Percentiles rank a stretch among this genome's conserved stretches.
Evolutionary conservation across 2,329 filamentous ascomycete species (phyloP).

Genomic region (Ophiostoma sp.): DNA sequence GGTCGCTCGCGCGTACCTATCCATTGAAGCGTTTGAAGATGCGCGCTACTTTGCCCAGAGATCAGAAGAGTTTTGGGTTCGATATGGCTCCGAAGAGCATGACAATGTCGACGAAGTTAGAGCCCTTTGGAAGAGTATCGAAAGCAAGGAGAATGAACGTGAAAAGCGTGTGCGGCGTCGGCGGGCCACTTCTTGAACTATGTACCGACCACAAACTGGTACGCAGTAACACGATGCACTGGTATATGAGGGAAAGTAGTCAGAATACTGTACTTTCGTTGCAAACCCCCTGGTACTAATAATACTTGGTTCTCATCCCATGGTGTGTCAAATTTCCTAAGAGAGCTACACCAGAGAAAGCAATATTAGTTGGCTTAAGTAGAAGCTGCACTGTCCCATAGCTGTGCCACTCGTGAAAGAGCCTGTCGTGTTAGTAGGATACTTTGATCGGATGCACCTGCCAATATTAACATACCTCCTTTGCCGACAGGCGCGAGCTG

Average conservation of each 20-base stretch:
- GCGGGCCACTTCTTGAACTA: not conserved
- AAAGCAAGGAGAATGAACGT: not conserved
- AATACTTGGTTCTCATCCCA: no score
- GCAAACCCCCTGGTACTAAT: no score
- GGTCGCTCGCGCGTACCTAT: not conserved
- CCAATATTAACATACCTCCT: not conserved
- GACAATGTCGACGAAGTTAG: not conserved
- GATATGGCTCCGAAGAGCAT: not conserved
- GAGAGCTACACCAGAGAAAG: not conserved
- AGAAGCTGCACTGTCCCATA: not conserved
- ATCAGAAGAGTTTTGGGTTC: not conserved
- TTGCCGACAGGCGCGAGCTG: constrained; percentile 34
- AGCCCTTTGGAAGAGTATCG: not conserved
- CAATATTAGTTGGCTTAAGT: not conserved
- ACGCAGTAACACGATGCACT: no score
- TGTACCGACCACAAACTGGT: not conserved
- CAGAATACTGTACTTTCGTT: no score
- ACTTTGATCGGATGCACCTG: not conserved
- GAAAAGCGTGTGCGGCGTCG: not conserved
- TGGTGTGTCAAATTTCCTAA: not conserved
- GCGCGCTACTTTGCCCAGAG: not conserved
- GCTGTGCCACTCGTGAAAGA: not conserved
- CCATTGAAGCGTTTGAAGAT: not conserved
- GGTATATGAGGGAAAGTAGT: no score
- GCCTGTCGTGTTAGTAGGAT: not conserved